A percentile compares a stretch with the other conserved stretches of the same genome.
Conservation (phyloP, 2,329 filamentous ascomycete species). For the Alternaria angustiovoidea region DNA sequence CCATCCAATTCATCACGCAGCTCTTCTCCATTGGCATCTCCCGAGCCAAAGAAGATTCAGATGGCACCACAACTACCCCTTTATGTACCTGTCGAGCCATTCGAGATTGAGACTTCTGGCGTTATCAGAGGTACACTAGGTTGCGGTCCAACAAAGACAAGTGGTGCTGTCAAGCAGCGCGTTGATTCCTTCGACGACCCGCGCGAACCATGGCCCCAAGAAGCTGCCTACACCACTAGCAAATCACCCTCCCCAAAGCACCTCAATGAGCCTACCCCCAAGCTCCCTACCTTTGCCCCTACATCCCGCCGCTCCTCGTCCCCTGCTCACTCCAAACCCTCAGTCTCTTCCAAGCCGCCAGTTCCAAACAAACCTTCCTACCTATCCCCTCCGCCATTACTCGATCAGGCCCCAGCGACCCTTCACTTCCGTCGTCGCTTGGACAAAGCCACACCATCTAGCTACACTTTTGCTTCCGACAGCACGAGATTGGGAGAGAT, state of each 20-base stretch:
- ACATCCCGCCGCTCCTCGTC: constrained; percentile 18
- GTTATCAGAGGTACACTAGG: constrained; percentile 22
- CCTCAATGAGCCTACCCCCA: constrained; percentile 24
- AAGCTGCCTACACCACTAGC: constrained; percentile 14
- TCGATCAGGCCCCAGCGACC: constrained; percentile 11
- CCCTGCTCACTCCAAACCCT: constrained; percentile 4
- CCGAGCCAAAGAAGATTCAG: constrained; percentile 22
- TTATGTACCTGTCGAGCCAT: constrained; percentile 36
- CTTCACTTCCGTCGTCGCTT: constrained; percentile 34
- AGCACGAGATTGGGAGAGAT: constrained; percentile 61
- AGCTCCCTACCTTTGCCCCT: constrained; percentile 22
- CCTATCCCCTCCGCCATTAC: constrained; percentile 14
- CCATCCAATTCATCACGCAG: constrained; percentile 28
- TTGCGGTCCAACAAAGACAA: constrained; percentile 13
- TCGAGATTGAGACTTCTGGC: constrained; percentile 22
- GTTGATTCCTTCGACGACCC: constrained; percentile 34
- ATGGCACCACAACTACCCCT: constrained; percentile 14
- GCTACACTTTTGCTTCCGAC: constrained; percentile 55
- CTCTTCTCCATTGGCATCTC: constrained; percentile 35
- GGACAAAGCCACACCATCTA: constrained; percentile 50
- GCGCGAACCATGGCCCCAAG: constrained; percentile 36
- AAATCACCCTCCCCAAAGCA: constrained; percentile 20
- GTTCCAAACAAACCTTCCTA: constrained; percentile 13
- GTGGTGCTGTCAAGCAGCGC: constrained; percentile 18
- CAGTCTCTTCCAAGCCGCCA: constrained; percentile 13